phyloP scores from a whole-genome alignment of 768 basidiomycete species.

The Termitomyces sp. region DNA sequence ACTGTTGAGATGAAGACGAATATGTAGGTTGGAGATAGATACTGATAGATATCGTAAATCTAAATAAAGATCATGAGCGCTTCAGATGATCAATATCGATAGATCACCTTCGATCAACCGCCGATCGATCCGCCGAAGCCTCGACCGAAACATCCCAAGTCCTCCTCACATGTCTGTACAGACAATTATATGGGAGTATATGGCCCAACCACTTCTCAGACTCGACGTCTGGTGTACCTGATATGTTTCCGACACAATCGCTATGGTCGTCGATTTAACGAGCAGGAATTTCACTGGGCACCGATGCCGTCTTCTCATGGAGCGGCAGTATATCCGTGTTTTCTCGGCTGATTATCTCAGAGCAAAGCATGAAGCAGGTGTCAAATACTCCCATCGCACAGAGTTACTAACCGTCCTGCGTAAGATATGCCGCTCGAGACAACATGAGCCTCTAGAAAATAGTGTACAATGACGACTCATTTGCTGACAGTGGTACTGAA shows the following conservation, averaged over 20 bases:
- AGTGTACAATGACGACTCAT: background rate
- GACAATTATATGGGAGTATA: no score
- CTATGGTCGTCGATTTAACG: background rate
- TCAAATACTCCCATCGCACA: background rate
- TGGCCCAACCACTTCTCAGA: background rate
- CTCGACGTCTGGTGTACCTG: background rate
- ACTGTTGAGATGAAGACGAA: no score
- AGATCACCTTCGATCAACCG: background rate
- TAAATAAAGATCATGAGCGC: no score
- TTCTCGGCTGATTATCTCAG: background rate
- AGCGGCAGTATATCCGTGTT: background rate
- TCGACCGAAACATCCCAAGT: no score
- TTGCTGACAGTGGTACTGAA: background rate
- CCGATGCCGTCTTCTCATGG: background rate
- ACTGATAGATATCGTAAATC: no score
- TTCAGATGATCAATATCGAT: background rate
- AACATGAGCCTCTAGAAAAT: background rate
- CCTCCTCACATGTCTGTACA: no score
- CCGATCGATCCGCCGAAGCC: background rate
- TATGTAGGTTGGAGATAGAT: no score
- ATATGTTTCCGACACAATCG: background rate
- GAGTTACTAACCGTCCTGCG: background rate
- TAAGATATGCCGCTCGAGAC: background rate
- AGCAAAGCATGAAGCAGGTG: background rate
- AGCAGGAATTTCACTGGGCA: background rate